A percentile compares a stretch with the other conserved stretches of the same genome.
These are phyloP conservation scores for Graphium sp. DNA, from an alignment of 2,329 filamentous ascomycete species.

Conservation along the genomic window DNA sequence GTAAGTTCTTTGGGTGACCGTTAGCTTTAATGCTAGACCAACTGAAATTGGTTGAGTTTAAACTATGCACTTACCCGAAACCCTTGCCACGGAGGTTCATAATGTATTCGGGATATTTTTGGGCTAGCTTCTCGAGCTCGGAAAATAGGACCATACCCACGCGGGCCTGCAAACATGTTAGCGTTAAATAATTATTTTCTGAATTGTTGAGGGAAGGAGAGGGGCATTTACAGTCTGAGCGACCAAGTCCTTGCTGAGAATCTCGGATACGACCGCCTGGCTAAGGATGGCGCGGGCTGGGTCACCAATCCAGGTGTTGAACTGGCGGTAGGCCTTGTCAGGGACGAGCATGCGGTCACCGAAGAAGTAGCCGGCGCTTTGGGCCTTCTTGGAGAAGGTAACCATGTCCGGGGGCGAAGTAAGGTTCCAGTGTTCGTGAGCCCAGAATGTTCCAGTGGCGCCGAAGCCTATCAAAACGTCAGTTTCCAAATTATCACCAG, in stretches of 20 bases:
- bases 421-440: constrained; percentile 87
- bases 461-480: constrained; percentile 43
- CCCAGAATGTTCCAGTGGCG: constrained; percentile 90
- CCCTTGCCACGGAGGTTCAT: constrained; percentile 62
- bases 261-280: constrained; percentile 70
- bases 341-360: constrained; percentile 64
- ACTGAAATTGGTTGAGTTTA: too few species aligned
- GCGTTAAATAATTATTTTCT: not conserved
- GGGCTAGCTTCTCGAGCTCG: constrained; percentile 43
- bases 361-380: constrained; percentile 87
- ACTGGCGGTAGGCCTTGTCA: constrained; percentile 89
- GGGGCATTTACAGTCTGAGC: too few species aligned
- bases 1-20: constrained; percentile 37
- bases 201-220: too few species aligned
- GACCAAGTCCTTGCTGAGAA: constrained; percentile 62
- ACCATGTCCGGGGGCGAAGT: constrained; percentile 74
- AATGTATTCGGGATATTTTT: constrained; percentile 52
- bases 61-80: constrained; percentile 1
- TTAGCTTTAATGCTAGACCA: too few species aligned
- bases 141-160: constrained; percentile 53
- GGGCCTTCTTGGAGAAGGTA: constrained; percentile 90
- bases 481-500: not conserved
- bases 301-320: constrained; percentile 97
- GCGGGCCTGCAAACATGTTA: constrained; percentile 18
- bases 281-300: constrained; percentile 72